Percentiles rank a stretch among this genome's conserved stretches.
Conservation (phyloP, 352 stramenopile species). For the Aphanomyces invadans region DNA sequence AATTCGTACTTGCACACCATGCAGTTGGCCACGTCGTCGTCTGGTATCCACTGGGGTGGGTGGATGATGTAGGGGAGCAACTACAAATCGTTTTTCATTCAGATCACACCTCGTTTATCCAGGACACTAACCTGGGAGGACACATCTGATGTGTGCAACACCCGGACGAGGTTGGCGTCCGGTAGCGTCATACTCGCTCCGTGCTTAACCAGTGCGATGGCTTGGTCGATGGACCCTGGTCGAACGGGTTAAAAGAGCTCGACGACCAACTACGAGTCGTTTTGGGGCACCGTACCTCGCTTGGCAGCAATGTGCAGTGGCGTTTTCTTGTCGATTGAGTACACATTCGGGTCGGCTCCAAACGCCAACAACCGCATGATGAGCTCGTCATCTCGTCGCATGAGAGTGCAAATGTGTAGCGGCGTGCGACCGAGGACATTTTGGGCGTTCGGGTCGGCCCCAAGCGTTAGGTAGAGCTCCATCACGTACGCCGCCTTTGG, state of each 20-base stretch:
- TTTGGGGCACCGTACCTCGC: no score
- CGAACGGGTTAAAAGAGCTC: no score
- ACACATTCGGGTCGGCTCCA: conserved; percentile 40
- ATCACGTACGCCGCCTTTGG: conserved; percentile 54
- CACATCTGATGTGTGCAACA: conserved; percentile 43
- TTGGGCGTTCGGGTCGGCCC: conserved; percentile 44
- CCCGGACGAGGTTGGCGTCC: conserved; percentile 46
- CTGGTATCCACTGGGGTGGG: conserved; percentile 57
- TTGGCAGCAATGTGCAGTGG: conserved; percentile 69
- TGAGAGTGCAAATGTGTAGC: conserved; percentile 63
- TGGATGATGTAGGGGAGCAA: conserved; percentile 46
- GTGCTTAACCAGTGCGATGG: conserved; percentile 48
- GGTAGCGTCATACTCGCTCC: conserved; percentile 66
- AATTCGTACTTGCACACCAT: conserved; percentile 72
- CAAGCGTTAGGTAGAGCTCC: conserved; percentile 62
- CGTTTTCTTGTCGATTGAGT: conserved; percentile 68
- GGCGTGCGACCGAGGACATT: conserved; percentile 72
- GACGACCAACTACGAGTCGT: no score
- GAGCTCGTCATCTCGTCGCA: conserved; percentile 43
- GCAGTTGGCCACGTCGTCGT: conserved; percentile 44
- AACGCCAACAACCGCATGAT: conserved; percentile 58
- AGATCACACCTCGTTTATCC: no score
- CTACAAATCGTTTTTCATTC: no score
- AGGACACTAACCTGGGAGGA: conserved; percentile 59
- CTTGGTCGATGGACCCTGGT: conserved; percentile 54